Conservation (phyloP, 1,284 basidiomycete genomes). For the Phlebopus sp. region DNA sequence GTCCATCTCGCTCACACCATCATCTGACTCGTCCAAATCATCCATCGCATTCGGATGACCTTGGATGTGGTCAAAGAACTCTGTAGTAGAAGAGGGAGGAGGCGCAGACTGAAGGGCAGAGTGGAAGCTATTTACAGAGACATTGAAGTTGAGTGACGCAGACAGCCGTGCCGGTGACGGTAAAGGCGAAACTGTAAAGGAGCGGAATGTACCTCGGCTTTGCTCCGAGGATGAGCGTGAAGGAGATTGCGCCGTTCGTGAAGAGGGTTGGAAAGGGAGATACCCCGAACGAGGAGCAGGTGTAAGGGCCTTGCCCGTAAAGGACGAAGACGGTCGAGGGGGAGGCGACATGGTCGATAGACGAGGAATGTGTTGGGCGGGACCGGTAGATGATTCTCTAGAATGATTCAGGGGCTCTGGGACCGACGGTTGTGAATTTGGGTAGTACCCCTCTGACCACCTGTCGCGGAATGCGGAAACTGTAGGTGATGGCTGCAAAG, state of each 20-base stretch:
- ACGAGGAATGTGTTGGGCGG: constrained; percentile 30
- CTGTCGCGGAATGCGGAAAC: constrained; percentile 67
- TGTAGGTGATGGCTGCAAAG: constrained; percentile 60
- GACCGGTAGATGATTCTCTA: constrained; percentile 9
- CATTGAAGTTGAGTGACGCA: constrained; percentile 35
- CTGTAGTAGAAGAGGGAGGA: constrained; percentile 57
- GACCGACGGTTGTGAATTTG: constrained; percentile 21
- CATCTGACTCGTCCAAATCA: constrained; percentile 52
- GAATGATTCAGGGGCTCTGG: constrained; percentile 8
- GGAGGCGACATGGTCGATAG: constrained; percentile 50
- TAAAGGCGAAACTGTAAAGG: constrained; percentile 28
- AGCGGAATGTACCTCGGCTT: constrained; percentile 26
- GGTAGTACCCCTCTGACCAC: constrained; percentile 31
- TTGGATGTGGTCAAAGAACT: constrained; percentile 74
- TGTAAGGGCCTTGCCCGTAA: constrained; percentile 39
- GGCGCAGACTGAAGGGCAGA: constrained; percentile 50
- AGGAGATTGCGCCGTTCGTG: constrained; percentile 18
- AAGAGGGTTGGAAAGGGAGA: constrained; percentile 19
- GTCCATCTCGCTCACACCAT: constrained; percentile 32
- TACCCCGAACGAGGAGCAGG: constrained; percentile 52
- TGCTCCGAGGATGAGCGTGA: constrained; percentile 25
- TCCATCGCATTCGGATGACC: constrained; percentile 68
- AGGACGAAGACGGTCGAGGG: constrained; percentile 44
- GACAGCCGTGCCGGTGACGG: constrained; percentile 23
- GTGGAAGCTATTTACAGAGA: constrained; percentile 35